Evolutionary conservation across 495 filamentous ascomycete genomes (phyloP), one percentile per base, ranked within the genome.

Genomic region (Umbilicaria muhlenbergii): DNA sequence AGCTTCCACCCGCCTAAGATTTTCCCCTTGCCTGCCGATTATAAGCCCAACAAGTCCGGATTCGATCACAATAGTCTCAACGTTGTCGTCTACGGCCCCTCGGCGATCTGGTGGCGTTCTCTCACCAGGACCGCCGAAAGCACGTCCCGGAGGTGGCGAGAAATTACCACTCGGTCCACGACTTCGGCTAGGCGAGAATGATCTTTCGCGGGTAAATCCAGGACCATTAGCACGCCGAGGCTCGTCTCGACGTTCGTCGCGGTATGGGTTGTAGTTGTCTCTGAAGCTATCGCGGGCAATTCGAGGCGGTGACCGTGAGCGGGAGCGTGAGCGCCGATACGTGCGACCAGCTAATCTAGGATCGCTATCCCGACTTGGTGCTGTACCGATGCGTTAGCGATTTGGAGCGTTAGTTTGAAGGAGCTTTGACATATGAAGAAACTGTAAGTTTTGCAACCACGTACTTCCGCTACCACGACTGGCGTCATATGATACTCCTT

Each of bases 21-120:
- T 91, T 57, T 91, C 84, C 39, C 84, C 84, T 49, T 83, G 77
- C 32, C 83, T 71, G 12, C 84, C 84, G 51, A 91, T 91, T 54
- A 91, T 86, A 10, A 91, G 64, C 19, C 84, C 84, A 32, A 91
- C 84, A 34, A 87, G 65, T 41, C 70, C 74, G 5, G 78, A 79
- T 50, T 91, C 83, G 45, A 91, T 83, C 42, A 74, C 65, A 39
- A 91, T 80, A 2, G 75, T 75, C 53, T 91, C 83, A 8, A 68
- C 66, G 45, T 80, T 75, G 39, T 81, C 80, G 38, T 69, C 65
- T 28, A 28, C 24, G 32, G 70, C 65, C 46, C 65, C 68, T 37
- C 65, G 63, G 11, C 69, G 50, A 14, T 46, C 47, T 12, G 66
- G 51, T 11, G 77, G 75, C 7, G 73, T 74, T 36, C 79, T 64